A percentile compares a stretch with the other conserved stretches of the same genome.
Conservation (phyloP, 129 eudicot genomes). For the Artemisia argyi region DNA sequence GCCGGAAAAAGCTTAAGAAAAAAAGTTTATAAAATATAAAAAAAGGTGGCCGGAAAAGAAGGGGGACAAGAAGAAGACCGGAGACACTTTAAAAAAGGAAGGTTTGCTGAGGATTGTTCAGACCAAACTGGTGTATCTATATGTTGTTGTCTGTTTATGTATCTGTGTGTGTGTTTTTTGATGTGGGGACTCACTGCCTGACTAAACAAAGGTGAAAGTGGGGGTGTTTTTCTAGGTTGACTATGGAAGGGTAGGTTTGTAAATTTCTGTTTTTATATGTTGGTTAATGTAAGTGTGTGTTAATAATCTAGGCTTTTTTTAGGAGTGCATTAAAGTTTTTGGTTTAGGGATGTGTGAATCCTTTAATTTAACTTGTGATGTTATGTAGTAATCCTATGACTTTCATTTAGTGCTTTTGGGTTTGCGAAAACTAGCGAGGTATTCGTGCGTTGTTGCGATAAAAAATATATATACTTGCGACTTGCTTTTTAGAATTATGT, state of each 20-base stretch:
- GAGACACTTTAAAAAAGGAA: conserved; percentile 45
- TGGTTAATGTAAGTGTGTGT: conserved; percentile 4
- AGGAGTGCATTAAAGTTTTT: conserved; percentile 16
- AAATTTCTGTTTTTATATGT: not conserved
- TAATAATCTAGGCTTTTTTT: conserved; percentile 11
- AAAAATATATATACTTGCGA: too few species aligned
- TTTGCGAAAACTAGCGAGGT: not conserved
- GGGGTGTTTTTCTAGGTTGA: conserved; percentile 37
- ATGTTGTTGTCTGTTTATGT: conserved; percentile 16
- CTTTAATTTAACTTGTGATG: not conserved
- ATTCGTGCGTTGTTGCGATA: too few species aligned
- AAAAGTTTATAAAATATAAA: not conserved
- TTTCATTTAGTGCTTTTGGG: not conserved
- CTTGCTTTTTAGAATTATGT: too few species aligned
- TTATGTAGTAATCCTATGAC: not conserved
- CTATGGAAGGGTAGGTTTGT: conserved; percentile 24
- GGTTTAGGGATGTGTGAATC: not conserved
- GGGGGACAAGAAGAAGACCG: conserved; percentile 49
- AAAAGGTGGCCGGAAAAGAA: conserved; percentile 29
- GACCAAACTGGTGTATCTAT: conserved; percentile 38
- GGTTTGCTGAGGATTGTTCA: conserved; percentile 40
- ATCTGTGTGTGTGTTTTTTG: conserved; percentile 24
- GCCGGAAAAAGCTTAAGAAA: conserved; percentile 22
- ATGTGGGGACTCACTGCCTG: conserved; percentile 33
- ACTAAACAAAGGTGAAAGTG: conserved; percentile 25